Percentiles rank a stretch among this genome's conserved stretches.
Evolutionary conservation across 495 filamentous ascomycete genomes (phyloP).

Genomic region (Schizothecium vesticola): DNA sequence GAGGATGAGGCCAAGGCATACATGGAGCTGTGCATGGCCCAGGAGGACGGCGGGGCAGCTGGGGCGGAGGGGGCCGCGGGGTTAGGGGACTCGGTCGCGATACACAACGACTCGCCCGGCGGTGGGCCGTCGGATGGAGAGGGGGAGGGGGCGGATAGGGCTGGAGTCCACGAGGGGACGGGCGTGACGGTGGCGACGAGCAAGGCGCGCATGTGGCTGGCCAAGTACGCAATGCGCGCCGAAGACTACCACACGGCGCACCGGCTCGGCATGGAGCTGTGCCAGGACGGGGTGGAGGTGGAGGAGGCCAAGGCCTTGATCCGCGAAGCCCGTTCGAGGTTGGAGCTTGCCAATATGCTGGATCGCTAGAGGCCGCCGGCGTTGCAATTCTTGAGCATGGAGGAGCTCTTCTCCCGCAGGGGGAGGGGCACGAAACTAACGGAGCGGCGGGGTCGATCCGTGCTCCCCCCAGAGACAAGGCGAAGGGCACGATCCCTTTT

Average conservation of each 20-base stretch:
- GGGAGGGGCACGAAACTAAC: background rate
- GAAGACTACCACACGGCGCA: constrained; percentile 71
- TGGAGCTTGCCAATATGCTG: constrained; percentile 49
- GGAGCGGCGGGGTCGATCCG: background rate
- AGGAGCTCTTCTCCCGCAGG: background rate
- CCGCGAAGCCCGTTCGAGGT: constrained; percentile 76
- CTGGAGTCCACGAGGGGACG: constrained; percentile 49
- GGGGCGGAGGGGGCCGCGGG: constrained; percentile 22
- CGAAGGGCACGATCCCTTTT: background rate
- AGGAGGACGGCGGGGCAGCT: constrained; percentile 61
- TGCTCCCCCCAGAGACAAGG: background rate
- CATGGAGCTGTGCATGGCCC: constrained; percentile 90
- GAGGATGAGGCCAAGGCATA: constrained; percentile 76
- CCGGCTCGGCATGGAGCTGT: constrained; percentile 81
- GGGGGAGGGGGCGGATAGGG: constrained; percentile 42
- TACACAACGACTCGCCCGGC: constrained; percentile 41
- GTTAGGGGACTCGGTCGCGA: constrained; percentile 45
- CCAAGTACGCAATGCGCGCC: constrained; percentile 66
- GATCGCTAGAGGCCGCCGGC: constrained; percentile 26
- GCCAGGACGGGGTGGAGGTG: constrained; percentile 94
- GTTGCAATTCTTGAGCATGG: constrained; percentile 2
- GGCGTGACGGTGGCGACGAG: constrained; percentile 85
- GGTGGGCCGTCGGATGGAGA: constrained; percentile 47
- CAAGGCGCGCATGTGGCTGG: constrained; percentile 91
- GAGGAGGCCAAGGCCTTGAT: constrained; percentile 97